Conservation (phyloP, 768 basidiomycete species). For the Phylloporus sp. region DNA sequence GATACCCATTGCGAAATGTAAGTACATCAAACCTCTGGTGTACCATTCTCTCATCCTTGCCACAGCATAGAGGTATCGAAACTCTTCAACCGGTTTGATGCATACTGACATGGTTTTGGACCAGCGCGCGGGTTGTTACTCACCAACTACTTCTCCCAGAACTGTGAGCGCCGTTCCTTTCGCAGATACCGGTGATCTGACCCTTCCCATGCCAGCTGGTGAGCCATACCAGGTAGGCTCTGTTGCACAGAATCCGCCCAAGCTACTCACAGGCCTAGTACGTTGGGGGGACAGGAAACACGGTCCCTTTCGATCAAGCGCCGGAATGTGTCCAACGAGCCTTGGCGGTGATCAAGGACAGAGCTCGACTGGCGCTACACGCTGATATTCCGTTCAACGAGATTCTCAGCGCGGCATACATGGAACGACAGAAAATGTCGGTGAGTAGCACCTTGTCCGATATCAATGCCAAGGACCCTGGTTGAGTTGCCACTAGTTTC, state of each 20-base stretch:
- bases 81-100: neutral
- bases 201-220: slow-evolving; percentile 49
- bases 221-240: slow-evolving; percentile 68
- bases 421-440: slow-evolving; percentile 83
- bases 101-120: slow-evolving; percentile 7
- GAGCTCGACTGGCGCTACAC: slow-evolving; percentile 46
- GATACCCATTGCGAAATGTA: slow-evolving; percentile 70
- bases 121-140: slow-evolving; percentile 66
- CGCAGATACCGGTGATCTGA: neutral
- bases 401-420: slow-evolving; percentile 77
- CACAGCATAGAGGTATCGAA: slow-evolving; percentile 65
- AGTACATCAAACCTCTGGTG: slow-evolving; percentile 8
- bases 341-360: slow-evolving; percentile 53
- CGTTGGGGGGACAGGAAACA: slow-evolving; percentile 72
- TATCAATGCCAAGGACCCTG: neutral
- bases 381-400: slow-evolving; percentile 59
- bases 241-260: neutral
- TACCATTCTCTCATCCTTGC: slow-evolving; percentile 6
- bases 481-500: slow-evolving; percentile 49
- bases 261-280: slow-evolving; percentile 45
- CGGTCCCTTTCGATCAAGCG: slow-evolving; percentile 58
- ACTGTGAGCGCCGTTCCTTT: slow-evolving; percentile 47
- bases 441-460: slow-evolving; percentile 37
- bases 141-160: slow-evolving; percentile 84
- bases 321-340: slow-evolving; percentile 58